Conservation (phyloP, 2,329 filamentous ascomycete species). For the Talaromyces sp. region DNA sequence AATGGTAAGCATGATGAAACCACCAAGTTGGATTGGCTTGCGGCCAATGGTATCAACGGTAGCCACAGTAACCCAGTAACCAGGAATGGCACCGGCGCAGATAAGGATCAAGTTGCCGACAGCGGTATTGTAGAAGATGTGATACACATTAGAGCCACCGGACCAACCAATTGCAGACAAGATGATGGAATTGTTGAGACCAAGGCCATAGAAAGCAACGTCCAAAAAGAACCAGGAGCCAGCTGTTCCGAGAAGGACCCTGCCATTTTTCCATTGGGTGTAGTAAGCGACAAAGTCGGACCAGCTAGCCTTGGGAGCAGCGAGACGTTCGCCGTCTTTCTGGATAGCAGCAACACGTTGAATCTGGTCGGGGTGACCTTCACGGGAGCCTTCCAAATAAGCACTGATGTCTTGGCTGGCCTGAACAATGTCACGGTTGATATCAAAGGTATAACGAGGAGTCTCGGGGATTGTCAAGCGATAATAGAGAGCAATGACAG, state of each 20-base stretch:
- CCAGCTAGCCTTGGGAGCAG: conserved; percentile 55
- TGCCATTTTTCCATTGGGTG: conserved; percentile 65
- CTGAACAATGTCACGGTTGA: conserved; percentile 70
- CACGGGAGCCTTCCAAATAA: conserved; percentile 65
- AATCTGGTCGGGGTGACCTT: conserved; percentile 65
- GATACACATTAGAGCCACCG: conserved; percentile 61
- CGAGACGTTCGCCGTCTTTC: conserved; percentile 53
- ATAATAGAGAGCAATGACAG: conserved; percentile 79
- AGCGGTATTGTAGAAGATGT: conserved; percentile 69
- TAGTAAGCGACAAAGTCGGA: conserved; percentile 72
- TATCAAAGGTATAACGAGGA: conserved; percentile 82
- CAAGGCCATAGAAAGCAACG: conserved; percentile 62
- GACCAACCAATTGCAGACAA: conserved; percentile 70
- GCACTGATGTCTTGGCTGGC: conserved; percentile 69
- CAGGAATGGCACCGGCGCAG: conserved; percentile 73
- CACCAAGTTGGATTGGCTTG: conserved; percentile 68
- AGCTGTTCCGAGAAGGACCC: conserved; percentile 72
- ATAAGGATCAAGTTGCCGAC: conserved; percentile 77
- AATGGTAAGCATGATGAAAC: conserved; percentile 60
- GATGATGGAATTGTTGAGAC: conserved; percentile 72
- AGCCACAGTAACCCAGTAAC: conserved; percentile 77
- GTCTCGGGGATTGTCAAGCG: conserved; percentile 84
- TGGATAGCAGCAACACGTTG: conserved; percentile 58
- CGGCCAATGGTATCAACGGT: conserved; percentile 71
- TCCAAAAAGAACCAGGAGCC: conserved; percentile 76